These are phyloP conservation scores for Aureoboletus auriporus DNA, from an alignment of 768 basidiomycete species.

Conservation along the genomic window DNA sequence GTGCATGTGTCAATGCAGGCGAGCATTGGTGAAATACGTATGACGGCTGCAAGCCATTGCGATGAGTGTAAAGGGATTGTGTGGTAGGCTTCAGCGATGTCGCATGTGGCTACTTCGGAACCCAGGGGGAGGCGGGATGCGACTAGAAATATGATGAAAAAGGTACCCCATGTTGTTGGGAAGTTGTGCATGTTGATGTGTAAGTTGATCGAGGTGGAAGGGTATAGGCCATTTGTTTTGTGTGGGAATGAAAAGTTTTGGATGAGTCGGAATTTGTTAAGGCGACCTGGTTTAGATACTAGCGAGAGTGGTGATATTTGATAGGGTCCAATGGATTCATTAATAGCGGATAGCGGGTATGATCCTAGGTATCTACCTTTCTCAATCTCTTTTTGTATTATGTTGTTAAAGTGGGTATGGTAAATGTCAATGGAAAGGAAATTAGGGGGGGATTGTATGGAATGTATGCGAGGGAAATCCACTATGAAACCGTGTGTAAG, in stretches of 20 bases:
- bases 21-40: background rate
- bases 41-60: background rate
- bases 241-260: background rate
- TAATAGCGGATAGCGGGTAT: too few relatives aligned
- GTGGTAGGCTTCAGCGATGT: background rate
- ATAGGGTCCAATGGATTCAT: too few relatives aligned
- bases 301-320: too few relatives aligned
- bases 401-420: too few relatives aligned
- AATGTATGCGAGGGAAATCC: too few relatives aligned
- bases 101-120: background rate
- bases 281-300: background rate
- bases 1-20: background rate
- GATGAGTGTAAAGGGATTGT: background rate
- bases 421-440: too few relatives aligned
- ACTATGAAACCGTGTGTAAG: background rate
- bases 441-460: too few relatives aligned
- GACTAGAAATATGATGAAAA: background rate
- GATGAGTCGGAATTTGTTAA: background rate
- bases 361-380: too few relatives aligned
- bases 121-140: background rate
- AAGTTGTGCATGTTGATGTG: rapidly evolving
- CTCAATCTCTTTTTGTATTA: too few relatives aligned
- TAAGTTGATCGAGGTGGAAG: background rate
- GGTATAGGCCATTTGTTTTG: too few relatives aligned
- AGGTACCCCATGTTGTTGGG: background rate